A percentile compares a stretch with the other conserved stretches of the same genome.
phyloP scores from a whole-genome alignment of 2,329 filamentous ascomycete genomes.

The Botrytis pseudocinerea region DNA sequence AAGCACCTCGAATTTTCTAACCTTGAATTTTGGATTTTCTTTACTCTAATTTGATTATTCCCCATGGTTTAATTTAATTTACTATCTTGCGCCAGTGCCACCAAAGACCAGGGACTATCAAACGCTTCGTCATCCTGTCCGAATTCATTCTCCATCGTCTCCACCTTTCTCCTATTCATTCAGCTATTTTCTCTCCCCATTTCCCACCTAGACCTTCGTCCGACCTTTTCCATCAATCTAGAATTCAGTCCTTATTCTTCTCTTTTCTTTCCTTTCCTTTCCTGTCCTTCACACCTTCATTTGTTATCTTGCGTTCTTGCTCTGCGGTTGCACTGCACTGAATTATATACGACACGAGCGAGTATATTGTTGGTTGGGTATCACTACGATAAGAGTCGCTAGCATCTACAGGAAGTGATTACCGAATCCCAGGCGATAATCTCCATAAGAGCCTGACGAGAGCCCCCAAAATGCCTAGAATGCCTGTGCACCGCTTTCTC shows the following conservation, averaged over 20 bases:
- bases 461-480: conserved; percentile 18
- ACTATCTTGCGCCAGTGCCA: background rate
- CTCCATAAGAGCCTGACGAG: conserved; percentile 2
- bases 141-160: conserved; percentile 10
- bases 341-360: background rate
- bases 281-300: conserved; percentile 1
- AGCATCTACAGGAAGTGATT: background rate
- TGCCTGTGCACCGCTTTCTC: conserved; percentile 19
- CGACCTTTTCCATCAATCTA: conserved; percentile 1
- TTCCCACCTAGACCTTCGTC: background rate
- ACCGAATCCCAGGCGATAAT: background rate
- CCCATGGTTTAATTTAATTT: conserved; percentile 5
- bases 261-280: background rate
- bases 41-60: background rate
- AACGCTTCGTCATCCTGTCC: conserved; percentile 11
- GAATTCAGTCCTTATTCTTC: background rate
- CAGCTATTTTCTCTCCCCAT: background rate
- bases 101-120: conserved; percentile 2
- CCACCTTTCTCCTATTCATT: conserved; percentile 20
- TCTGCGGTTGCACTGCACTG: conserved; percentile 2
- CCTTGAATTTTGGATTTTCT: background rate
- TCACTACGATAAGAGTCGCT: background rate
- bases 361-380: background rate
- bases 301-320: background rate
- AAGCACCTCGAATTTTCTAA: background rate